Evolutionary conservation across 345 rosid genomes (phyloP).

Genomic region (Mercurialis annua): DNA sequence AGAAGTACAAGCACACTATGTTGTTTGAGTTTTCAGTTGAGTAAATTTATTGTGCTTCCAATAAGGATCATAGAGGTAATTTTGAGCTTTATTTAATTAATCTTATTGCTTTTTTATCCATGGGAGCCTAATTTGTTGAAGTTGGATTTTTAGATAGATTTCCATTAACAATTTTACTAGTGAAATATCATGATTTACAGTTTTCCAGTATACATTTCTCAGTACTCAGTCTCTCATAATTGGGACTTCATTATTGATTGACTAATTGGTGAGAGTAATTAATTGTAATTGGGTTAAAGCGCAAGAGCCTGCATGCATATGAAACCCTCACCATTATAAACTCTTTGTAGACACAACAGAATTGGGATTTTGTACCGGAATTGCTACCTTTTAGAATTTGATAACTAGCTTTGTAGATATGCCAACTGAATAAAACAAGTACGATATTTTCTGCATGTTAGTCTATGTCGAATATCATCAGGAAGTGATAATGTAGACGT

Average conservation of each 20-base stretch:
- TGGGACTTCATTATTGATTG: too few relatives aligned
- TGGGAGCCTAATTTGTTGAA: not conserved
- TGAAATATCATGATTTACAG: not conserved
- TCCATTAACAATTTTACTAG: not conserved
- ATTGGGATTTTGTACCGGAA: not conserved
- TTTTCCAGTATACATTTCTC: not conserved
- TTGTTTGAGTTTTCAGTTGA: conserved; percentile 66
- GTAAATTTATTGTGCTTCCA: conserved; percentile 9
- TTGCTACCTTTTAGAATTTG: not conserved
- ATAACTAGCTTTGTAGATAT: not conserved
- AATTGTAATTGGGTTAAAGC: too few relatives aligned
- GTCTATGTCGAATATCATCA: not conserved
- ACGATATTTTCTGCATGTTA: not conserved
- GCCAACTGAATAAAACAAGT: not conserved
- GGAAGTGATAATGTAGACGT: not conserved
- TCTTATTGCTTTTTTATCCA: too few relatives aligned
- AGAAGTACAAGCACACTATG: conserved; percentile 70
- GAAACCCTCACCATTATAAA: too few relatives aligned
- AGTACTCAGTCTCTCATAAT: not conserved
- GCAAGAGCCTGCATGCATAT: too few relatives aligned
- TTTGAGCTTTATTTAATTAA: not conserved
- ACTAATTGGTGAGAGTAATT: too few relatives aligned
- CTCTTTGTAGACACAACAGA: too few relatives aligned
- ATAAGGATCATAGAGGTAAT: not conserved
- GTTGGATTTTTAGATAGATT: not conserved